phyloP scores from a whole-genome alignment of 2,329 filamentous ascomycete species.

The Alternaria sp. region DNA sequence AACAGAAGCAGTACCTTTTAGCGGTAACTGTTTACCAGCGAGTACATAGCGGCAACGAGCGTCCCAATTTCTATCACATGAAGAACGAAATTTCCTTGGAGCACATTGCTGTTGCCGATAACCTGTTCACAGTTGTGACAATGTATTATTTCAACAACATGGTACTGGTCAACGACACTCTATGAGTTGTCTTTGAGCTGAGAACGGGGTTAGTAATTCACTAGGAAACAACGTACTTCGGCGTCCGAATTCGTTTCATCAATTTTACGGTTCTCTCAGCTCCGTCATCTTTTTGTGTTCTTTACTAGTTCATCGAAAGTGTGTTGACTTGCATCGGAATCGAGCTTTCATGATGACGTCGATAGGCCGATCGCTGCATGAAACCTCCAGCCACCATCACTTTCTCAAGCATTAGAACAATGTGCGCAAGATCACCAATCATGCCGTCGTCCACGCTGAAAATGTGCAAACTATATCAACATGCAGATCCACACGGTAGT shows the following conservation, averaged over 20 bases:
- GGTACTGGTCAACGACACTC: neutral
- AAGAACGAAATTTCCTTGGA: no score
- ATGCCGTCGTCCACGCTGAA: neutral
- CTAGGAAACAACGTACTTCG: neutral
- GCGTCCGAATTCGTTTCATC: rapidly evolving
- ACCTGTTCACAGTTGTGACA: neutral
- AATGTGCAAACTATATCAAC: neutral
- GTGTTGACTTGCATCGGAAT: neutral
- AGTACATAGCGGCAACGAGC: no score
- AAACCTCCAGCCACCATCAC: neutral
- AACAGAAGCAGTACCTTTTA: constrained; percentile 18
- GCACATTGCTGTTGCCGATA: neutral
- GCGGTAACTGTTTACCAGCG: no score
- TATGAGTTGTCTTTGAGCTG: neutral
- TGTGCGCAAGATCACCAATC: neutral
- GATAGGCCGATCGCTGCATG: neutral
- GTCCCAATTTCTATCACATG: no score
- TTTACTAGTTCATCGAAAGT: no score
- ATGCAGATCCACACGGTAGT: constrained; percentile 3
- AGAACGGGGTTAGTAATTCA: neutral
- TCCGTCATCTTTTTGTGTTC: neutral
- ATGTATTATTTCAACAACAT: neutral
- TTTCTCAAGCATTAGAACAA: neutral
- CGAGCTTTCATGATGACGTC: constrained; percentile 4
- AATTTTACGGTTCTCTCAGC: neutral